A percentile compares a stretch with the other conserved stretches of the same genome.
Conservation (phyloP, 306 rosid genomes). For the Adenanthera pavonina region DNA sequence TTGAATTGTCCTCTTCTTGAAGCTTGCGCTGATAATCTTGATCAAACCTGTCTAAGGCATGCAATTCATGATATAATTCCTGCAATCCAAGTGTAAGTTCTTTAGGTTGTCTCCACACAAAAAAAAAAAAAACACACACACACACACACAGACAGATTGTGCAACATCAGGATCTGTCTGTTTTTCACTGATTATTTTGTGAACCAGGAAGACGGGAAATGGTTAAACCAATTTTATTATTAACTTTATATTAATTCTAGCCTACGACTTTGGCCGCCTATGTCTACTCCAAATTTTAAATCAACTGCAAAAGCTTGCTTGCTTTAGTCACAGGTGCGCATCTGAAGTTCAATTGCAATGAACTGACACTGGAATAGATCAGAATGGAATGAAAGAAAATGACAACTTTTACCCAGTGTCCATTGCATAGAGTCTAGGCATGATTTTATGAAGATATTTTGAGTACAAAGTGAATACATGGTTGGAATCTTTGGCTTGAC, state of each 20-base stretch:
- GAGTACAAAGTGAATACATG: not conserved
- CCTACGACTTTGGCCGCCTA: not conserved
- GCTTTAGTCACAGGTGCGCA: not conserved
- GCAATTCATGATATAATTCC: constrained; percentile 97
- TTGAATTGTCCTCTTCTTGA: constrained; percentile 95
- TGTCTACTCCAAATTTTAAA: not conserved
- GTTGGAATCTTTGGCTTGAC: not conserved
- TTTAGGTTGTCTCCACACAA: constrained; percentile 30
- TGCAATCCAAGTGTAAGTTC: constrained; percentile 43
- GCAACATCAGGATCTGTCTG: constrained; percentile 7
- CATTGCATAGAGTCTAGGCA: not conserved
- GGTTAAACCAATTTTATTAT: not conserved
- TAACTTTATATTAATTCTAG: not conserved
- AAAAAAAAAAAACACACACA: constrained; percentile 8
- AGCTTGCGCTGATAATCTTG: constrained; percentile 91
- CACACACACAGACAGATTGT: not conserved
- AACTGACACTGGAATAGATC: not conserved
- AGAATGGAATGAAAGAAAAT: not conserved
- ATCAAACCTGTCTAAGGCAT: constrained; percentile 95
- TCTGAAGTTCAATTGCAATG: not conserved
- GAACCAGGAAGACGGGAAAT: not conserved
- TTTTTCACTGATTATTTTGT: not conserved
- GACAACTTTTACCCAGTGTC: not conserved
- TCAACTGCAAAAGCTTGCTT: constrained; percentile 9
- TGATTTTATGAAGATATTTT: not conserved